Evolutionary conservation across 2,329 filamentous ascomycete species (phyloP), one percentile per base, ranked within the genome.

Genomic region (Domatiomyces catenatus): DNA sequence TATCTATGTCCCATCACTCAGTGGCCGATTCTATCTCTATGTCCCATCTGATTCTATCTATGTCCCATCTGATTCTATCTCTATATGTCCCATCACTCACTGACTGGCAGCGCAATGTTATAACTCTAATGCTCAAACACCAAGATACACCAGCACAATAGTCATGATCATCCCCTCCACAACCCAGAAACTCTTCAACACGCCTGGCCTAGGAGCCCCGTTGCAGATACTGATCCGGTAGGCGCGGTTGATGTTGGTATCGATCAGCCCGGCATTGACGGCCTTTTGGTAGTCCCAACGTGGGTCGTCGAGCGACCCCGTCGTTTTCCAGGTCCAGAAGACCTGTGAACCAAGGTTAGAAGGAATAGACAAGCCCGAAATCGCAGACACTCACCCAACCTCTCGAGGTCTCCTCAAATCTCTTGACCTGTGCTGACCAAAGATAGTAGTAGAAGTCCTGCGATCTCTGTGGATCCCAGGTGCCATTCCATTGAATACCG

Each of bases 271-370:
- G 3, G 66, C 67, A 8, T 59, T 57, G 19, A 68, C 65, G 36
- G 67, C 69, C 58, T 64, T 66, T 59, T 67, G 61, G 56, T 76
- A 76, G 53, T 69, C 70, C 73, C 73, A 75, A 19, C 71, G 61
- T 63, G 69, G 74, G 56, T 75, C 71, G 36, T 52, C 49, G 18
- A 51, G 32, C 4, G 44, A 20, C 22, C 24, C 49, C 32, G 43
- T 44, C 3, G 49, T 50, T 63, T 80, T 81, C 77, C 77, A 81
- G 0, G 70, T 70, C 77, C 78, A 81, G 58, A 79, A 81, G 36
- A 51, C 24, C 43, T 50, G 42, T 42, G 8, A 22, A 8, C 12
- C 7, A 19, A 7, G 19, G 36, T 47, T 45, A 36, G 24, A 22
- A 32, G 12, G 22, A 12, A 12, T 19, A 26, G 5, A 17, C 17